These are phyloP conservation scores for Rhizophlyctis rosea DNA, from an alignment of 192 early-diverging fungal genomes.

Conservation along the genomic window DNA sequence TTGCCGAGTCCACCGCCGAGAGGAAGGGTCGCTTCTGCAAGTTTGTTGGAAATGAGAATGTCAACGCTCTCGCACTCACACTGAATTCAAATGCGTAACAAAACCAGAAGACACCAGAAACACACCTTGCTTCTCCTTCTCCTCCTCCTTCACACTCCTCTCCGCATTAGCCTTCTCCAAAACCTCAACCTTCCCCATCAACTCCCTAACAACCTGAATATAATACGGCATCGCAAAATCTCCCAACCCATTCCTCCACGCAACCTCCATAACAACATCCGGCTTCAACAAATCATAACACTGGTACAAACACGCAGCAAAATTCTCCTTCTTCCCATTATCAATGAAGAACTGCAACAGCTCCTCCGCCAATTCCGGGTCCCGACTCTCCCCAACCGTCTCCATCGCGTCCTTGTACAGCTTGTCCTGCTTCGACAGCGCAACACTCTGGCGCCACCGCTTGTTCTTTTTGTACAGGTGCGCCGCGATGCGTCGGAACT, in stretches of 20 bases:
- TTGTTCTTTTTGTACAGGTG: conserved; percentile 96
- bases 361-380: conserved; percentile 88
- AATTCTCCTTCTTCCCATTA: conserved; percentile 86
- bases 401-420: conserved; percentile 99
- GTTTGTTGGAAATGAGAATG: conserved; percentile 15
- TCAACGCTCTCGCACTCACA: neutral
- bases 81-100: neutral
- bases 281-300: conserved; percentile 95
- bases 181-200: conserved; percentile 72
- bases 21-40: conserved; percentile 53
- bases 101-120: conserved; percentile 24
- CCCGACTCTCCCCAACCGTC: conserved; percentile 88
- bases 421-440: conserved; percentile 93
- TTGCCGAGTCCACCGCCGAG: conserved; percentile 68
- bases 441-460: conserved; percentile 93
- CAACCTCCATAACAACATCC: conserved; percentile 90
- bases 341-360: conserved; percentile 94
- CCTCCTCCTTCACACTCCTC: conserved; percentile 44
- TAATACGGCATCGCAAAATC: conserved; percentile 99
- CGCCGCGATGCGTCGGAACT: conserved; percentile 97
- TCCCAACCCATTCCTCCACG: conserved; percentile 83
- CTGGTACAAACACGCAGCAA: conserved; percentile 86
- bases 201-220: conserved; percentile 87
- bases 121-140: conserved; percentile 57
- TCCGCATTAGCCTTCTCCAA: conserved; percentile 50